Percentiles rank a stretch among this genome's conserved stretches.
phyloP scores from a whole-genome alignment of 1,284 basidiomycete species.

The Schizophyllum amplum region DNA sequence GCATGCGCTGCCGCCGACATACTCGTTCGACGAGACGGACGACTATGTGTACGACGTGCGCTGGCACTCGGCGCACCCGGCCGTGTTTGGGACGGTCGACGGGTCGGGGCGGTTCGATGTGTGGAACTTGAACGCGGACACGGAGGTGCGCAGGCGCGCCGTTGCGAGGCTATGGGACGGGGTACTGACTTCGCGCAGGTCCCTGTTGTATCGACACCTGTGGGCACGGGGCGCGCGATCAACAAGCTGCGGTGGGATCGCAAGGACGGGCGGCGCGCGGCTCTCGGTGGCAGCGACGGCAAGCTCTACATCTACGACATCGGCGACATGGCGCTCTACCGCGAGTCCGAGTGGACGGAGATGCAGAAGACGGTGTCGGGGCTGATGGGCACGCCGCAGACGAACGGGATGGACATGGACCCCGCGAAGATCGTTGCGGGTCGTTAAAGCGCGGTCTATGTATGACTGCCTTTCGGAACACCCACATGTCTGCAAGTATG shows the following conservation, averaged over 20 bases:
- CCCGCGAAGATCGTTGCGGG: no score
- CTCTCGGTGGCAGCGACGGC: conserved; percentile 88
- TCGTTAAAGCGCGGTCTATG: no score
- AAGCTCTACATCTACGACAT: conserved; percentile 91
- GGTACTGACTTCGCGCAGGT: conserved; percentile 40
- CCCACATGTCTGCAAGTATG: no score
- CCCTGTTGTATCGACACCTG: conserved; percentile 68
- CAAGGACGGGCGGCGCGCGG: conserved; percentile 77
- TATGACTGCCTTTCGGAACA: no score
- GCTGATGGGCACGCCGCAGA: no score
- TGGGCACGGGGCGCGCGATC: conserved; percentile 71
- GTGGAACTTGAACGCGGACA: conserved; percentile 93
- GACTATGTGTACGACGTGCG: conserved; percentile 99
- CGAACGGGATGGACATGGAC: no score
- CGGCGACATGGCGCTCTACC: conserved; percentile 78
- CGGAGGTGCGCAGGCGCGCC: conserved; percentile 60
- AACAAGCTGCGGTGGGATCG: conserved; percentile 96
- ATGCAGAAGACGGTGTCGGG: conserved; percentile 66
- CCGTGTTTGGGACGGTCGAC: conserved; percentile 89
- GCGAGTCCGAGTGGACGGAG: conserved; percentile 86
- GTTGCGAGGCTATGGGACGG: conserved; percentile 3
- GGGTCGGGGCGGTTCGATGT: conserved; percentile 92
- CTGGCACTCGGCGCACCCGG: conserved; percentile 96
- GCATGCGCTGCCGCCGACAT: conserved; percentile 61
- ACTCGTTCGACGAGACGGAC: conserved; percentile 93